phyloP scores from a whole-genome alignment of 345 rosid species.

The Aquilaria sinensis region DNA sequence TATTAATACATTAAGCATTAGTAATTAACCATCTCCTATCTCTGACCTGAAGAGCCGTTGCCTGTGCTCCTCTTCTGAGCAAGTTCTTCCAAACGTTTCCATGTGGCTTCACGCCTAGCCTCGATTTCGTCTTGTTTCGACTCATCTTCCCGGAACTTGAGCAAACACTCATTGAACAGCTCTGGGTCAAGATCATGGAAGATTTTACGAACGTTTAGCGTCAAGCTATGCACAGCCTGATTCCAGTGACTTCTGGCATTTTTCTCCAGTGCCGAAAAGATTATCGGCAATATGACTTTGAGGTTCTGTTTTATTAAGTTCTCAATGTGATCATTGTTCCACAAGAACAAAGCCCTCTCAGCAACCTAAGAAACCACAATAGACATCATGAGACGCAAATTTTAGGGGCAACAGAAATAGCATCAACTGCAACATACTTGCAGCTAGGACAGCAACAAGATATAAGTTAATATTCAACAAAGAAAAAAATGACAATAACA shows the following conservation, averaged over 20 bases:
- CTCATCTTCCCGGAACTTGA: slow-evolving; percentile 45
- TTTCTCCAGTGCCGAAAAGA: slow-evolving; percentile 59
- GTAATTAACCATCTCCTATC: slow-evolving; percentile 4
- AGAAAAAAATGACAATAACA: not conserved
- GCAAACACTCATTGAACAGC: slow-evolving; percentile 43
- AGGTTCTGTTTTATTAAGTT: slow-evolving; percentile 52
- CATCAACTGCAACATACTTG: not conserved
- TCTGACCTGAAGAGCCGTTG: slow-evolving; percentile 21
- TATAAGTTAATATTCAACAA: not conserved
- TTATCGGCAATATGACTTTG: slow-evolving; percentile 45
- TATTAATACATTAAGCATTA: no score
- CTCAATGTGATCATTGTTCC: slow-evolving; percentile 74
- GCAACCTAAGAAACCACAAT: slow-evolving; percentile 46
- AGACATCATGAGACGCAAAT: not conserved
- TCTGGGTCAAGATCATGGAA: slow-evolving; percentile 51
- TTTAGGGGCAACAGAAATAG: not conserved
- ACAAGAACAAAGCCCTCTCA: slow-evolving; percentile 64
- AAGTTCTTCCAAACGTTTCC: slow-evolving; percentile 71
- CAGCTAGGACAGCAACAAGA: slow-evolving; percentile 2
- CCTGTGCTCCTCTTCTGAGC: slow-evolving; percentile 44
- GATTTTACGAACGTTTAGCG: slow-evolving; percentile 49
- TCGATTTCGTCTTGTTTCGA: slow-evolving; percentile 29
- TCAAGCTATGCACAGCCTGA: slow-evolving; percentile 57
- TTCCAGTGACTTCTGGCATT: slow-evolving; percentile 60
- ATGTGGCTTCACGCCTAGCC: slow-evolving; percentile 31